Conservation (phyloP, 441 rosid species). For the Bruguiera hainesii region DNA sequence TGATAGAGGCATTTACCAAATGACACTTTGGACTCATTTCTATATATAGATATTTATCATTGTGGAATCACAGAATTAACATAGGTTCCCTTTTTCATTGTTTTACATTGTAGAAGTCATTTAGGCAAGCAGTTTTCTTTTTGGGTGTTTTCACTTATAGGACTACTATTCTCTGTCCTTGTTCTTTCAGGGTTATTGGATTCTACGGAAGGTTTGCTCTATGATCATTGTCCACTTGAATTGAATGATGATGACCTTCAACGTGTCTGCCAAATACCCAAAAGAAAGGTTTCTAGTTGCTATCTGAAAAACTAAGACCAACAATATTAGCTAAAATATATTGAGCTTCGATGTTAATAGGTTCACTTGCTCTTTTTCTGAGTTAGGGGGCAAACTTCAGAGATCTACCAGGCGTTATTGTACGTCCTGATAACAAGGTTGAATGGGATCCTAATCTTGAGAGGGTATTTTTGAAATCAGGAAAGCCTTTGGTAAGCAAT, state of each 20-base stretch:
- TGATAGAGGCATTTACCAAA: not conserved
- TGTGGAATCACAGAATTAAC: not conserved
- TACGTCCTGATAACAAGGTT: conserved; percentile 45
- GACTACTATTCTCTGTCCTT: no score
- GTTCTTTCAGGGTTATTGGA: conserved; percentile 33
- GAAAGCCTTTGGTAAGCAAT: conserved; percentile 54
- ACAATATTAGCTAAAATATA: not conserved
- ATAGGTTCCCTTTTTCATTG: not conserved
- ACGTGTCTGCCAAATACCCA: conserved; percentile 63
- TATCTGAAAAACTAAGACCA: not conserved
- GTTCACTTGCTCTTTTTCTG: not conserved
- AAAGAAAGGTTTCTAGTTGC: conserved; percentile 46
- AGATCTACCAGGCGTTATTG: conserved; percentile 66
- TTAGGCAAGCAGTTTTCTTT: no score
- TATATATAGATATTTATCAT: not conserved
- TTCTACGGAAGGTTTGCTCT: conserved; percentile 26
- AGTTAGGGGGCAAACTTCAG: conserved; percentile 70
- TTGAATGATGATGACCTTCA: conserved; percentile 48
- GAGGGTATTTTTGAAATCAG: conserved; percentile 39
- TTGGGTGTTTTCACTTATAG: no score
- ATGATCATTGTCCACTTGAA: conserved; percentile 56
- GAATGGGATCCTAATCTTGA: conserved; percentile 47
- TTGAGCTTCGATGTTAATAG: not conserved
- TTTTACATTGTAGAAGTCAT: no score
- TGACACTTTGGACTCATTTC: not conserved